Evolutionary conservation across 140 eudicot genomes (phyloP), one percentile per base, ranked within the genome.

Genomic region (Oenanthe javanica): DNA sequence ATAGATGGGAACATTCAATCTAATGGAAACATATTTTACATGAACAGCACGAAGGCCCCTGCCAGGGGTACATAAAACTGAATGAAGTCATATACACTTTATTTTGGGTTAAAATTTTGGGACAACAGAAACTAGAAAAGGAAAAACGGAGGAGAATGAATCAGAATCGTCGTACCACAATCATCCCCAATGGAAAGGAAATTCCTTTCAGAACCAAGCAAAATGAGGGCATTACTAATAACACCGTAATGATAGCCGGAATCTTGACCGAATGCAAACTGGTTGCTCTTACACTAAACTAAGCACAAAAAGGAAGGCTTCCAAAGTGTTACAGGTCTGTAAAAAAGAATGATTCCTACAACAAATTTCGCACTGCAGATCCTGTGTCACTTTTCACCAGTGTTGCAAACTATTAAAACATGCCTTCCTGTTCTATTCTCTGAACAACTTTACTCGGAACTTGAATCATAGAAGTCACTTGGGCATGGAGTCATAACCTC

Each of bases 401-500:
- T 80, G 81, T 73, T 42, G 79, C 85, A 80, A 77, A 50, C 69
- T 49, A 80, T 80, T 83, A 72, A 78, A 81, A 83, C 73, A 81
- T 25, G 66, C 76, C 64, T 84, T 31, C 75, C 49, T 18, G 77
- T 73, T 79, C 67, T 74, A 80, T 87, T 66, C 76, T 79, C 80
- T 63, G 70, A 77, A 15, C 16, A 77, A 77, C 72, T 77, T 90
- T 82, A 94, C 54, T 92, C 99, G 1, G 97, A 92, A 72, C 70
- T 69, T 40, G 98, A 96, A 87, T 96, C 99, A 75, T 95, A 95
- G 83, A 95, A 92, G 84, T 95, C 99, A 72, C 98, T 92, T 2
- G 98, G 98, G 86, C 98, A 93, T 57, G 99, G 99, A 64, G 98
- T 92, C 96, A 87, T 93, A 46, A 96, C 95, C 86, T 95, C 99